Conservation (phyloP, 164 flowering plant genomes). For the Taxillus chinensis region DNA sequence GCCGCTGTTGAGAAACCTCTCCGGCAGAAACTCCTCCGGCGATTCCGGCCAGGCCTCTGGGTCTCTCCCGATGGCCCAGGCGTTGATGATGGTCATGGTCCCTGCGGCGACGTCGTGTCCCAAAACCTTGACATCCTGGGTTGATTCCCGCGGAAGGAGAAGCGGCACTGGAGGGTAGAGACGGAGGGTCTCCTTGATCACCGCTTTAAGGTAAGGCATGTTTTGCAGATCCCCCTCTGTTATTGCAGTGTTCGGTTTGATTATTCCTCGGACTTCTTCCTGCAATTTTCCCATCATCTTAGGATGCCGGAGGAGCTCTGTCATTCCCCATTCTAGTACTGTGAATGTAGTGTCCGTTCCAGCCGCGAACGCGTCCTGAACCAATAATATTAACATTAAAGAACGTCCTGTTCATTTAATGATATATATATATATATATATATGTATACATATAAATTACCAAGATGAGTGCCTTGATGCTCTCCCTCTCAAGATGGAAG, state of each 20-base stretch:
- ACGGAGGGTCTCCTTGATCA: slow-evolving; percentile 8
- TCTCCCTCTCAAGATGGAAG: background rate
- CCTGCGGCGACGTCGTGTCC: background rate
- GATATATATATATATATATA: no score
- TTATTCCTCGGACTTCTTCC: slow-evolving; percentile 17
- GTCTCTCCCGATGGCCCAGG: background rate
- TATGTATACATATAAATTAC: background rate
- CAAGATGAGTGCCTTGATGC: background rate
- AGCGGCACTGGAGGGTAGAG: slow-evolving; percentile 22
- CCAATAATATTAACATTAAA: background rate
- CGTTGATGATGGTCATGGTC: background rate
- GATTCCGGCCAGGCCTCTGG: background rate
- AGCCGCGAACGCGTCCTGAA: slow-evolving; percentile 34
- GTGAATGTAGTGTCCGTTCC: slow-evolving; percentile 34
- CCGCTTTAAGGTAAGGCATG: slow-evolving; percentile 22
- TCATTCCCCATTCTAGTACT: slow-evolving; percentile 36
- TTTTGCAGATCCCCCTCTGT: slow-evolving; percentile 11
- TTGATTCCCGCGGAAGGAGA: slow-evolving; percentile 15
- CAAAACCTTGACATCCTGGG: slow-evolving; percentile 7
- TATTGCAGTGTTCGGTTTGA: slow-evolving; percentile 3
- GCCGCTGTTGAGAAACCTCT: background rate
- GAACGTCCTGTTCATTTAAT: no score
- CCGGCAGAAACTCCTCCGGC: background rate
- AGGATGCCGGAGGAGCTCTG: slow-evolving; percentile 30
- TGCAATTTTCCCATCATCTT: slow-evolving; percentile 24